Conservation (phyloP, 768 basidiomycete genomes). For the Boletus patriciae region DNA sequence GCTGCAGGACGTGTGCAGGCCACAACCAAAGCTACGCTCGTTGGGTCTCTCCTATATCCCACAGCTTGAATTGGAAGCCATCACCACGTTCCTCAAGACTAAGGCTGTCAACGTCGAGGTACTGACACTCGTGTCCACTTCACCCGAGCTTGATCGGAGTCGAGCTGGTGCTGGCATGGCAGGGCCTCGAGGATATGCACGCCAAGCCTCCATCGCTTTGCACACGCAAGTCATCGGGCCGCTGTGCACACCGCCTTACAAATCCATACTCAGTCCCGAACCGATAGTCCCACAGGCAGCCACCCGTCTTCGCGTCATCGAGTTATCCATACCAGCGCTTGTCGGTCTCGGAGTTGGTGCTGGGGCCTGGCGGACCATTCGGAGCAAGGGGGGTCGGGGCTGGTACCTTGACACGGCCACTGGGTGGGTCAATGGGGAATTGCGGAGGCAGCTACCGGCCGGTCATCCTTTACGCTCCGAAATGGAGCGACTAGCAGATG, state of each 20-base stretch:
- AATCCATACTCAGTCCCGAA: conserved; percentile 48
- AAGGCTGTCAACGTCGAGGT: conserved; percentile 82
- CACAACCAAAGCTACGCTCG: conserved; percentile 77
- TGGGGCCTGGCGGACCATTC: conserved; percentile 84
- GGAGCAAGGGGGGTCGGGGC: conserved; percentile 88
- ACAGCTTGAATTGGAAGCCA: conserved; percentile 57
- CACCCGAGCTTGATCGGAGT: conserved; percentile 70
- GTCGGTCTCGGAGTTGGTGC: conserved; percentile 74
- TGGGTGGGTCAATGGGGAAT: conserved; percentile 64
- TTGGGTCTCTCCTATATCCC: conserved; percentile 89
- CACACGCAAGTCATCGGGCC: conserved; percentile 80
- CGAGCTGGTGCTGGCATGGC: conserved; percentile 31
- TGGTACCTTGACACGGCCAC: conserved; percentile 93
- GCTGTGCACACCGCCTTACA: conserved; percentile 76
- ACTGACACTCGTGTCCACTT: conserved; percentile 75
- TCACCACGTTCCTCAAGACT: conserved; percentile 65
- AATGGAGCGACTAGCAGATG: conserved; percentile 69
- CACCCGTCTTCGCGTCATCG: conserved; percentile 83
- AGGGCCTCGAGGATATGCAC: conserved; percentile 42
- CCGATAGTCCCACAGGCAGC: conserved; percentile 40
- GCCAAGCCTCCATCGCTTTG: conserved; percentile 73
- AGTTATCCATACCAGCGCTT: conserved; percentile 73
- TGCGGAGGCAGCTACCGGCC: conserved; percentile 57
- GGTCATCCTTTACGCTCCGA: conserved; percentile 70
- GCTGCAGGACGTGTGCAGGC: conserved; percentile 48